Percentiles rank a stretch among this genome's conserved stretches.
These are phyloP conservation scores for Astragalus membranaceus DNA, from an alignment of 306 rosid species.

Conservation along the genomic window DNA sequence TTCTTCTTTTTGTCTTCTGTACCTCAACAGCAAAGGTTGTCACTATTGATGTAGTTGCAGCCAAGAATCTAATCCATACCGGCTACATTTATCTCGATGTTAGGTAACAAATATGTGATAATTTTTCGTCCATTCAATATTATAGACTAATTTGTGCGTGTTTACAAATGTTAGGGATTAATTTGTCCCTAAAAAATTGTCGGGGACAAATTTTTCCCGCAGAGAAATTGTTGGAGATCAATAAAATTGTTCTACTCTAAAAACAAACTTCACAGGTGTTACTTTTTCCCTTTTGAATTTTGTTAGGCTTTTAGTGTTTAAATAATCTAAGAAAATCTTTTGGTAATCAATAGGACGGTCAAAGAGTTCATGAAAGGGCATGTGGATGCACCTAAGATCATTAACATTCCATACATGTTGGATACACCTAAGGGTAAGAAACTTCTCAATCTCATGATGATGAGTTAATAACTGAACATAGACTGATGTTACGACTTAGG, in stretches of 20 bases:
- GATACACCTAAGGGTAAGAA: conserved; percentile 53
- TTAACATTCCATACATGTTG: conserved; percentile 73
- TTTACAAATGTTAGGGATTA: too few species aligned
- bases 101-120: conserved; percentile 31
- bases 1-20: conserved; percentile 24
- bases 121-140: too few species aligned
- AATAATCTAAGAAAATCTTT: neutral
- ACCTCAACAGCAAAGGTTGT: conserved; percentile 45
- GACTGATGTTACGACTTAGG: too few species aligned
- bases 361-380: conserved; percentile 68
- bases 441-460: neutral
- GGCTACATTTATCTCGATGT: conserved; percentile 71
- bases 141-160: too few species aligned
- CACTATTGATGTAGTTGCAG: conserved; percentile 56
- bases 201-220: too few species aligned
- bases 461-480: neutral
- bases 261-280: neutral
- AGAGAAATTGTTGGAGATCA: too few species aligned
- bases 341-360: conserved; percentile 47
- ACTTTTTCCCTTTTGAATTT: neutral
- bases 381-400: conserved; percentile 46
- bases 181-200: too few species aligned
- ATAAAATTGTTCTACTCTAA: too few species aligned
- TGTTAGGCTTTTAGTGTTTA: neutral
- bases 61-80: conserved; percentile 45